Conservation (phyloP, 345 rosid genomes). For the Linum trigynum region DNA sequence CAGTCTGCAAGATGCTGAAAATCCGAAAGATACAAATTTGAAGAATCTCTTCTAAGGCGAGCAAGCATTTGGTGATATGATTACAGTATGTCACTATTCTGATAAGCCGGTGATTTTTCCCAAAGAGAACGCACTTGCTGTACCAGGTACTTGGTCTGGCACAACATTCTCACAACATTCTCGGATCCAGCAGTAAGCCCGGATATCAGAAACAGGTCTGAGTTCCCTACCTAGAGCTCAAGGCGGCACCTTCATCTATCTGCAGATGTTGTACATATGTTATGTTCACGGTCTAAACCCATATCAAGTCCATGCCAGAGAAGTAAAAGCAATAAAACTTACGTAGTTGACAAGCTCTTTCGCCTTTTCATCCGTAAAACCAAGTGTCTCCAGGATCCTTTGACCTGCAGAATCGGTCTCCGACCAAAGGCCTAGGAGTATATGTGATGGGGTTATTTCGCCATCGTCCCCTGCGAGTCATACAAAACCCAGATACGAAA, state of each 20-base stretch:
- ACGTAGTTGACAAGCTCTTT: slow-evolving; percentile 55
- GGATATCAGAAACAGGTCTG: no score
- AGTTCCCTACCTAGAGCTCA: no score
- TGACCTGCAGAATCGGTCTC: slow-evolving; percentile 76
- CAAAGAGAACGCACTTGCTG: no score
- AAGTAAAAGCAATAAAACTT: slow-evolving; percentile 19
- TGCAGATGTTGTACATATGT: background rate
- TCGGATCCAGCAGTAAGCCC: no score
- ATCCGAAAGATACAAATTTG: no score
- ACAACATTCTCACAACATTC: no score
- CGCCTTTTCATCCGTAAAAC: slow-evolving; percentile 80
- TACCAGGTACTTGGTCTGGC: no score
- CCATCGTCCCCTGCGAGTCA: slow-evolving; percentile 56
- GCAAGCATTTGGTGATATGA: no score
- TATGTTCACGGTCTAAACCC: background rate
- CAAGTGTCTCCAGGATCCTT: slow-evolving; percentile 45
- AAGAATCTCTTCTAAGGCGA: no score
- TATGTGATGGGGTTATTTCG: slow-evolving; percentile 62
- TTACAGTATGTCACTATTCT: no score
- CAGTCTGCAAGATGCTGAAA: no score
- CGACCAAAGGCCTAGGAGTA: slow-evolving; percentile 79
- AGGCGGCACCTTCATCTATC: background rate
- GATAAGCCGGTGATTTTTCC: no score
- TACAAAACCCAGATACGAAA: background rate
- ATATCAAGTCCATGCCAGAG: background rate